Percentiles rank a stretch among this genome's conserved stretches.
Conservation (phyloP, 2,329 filamentous ascomycete species). For the Fusarium odoratissimum region DNA sequence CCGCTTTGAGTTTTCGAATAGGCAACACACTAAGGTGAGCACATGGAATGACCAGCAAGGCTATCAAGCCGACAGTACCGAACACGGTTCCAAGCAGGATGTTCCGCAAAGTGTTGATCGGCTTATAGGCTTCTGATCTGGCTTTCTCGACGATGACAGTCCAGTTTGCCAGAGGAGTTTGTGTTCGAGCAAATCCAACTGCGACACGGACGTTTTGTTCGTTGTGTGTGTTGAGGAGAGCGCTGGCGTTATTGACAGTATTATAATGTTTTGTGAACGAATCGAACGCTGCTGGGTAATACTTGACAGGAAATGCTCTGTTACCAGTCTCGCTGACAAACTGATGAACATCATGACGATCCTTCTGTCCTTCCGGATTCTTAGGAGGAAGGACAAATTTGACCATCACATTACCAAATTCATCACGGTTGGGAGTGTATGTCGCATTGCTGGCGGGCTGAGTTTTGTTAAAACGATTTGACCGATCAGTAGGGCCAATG, state of each 20-base stretch:
- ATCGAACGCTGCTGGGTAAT: slow-evolving; percentile 72
- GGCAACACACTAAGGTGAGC: slow-evolving; percentile 86
- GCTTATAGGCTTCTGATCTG: slow-evolving; percentile 77
- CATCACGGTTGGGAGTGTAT: slow-evolving; percentile 52
- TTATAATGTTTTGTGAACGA: slow-evolving; percentile 66
- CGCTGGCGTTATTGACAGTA: slow-evolving; percentile 74
- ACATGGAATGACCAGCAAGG: slow-evolving; percentile 79
- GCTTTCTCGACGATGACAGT: slow-evolving; percentile 83
- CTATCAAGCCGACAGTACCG: slow-evolving; percentile 78
- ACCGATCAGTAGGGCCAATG: slow-evolving; percentile 72
- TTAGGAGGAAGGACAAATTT: slow-evolving; percentile 71
- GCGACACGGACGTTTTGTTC: slow-evolving; percentile 77
- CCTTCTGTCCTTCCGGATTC: slow-evolving; percentile 50
- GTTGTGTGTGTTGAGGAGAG: slow-evolving; percentile 75
- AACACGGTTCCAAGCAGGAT: slow-evolving; percentile 89
- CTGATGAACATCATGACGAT: slow-evolving; percentile 58
- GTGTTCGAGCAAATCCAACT: slow-evolving; percentile 81
- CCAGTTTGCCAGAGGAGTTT: slow-evolving; percentile 80
- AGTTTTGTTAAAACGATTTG: slow-evolving; percentile 70
- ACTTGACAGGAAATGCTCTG: slow-evolving; percentile 66
- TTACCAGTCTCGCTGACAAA: slow-evolving; percentile 55
- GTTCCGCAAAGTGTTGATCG: slow-evolving; percentile 79
- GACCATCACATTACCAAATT: slow-evolving; percentile 59
- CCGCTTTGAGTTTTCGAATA: slow-evolving; percentile 79
- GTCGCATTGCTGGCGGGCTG: slow-evolving; percentile 60